A percentile compares a stretch with the other conserved stretches of the same genome.
Evolutionary conservation across 1,139 yeast genomes (phyloP).

Genomic region (Taiozyma sp.): DNA sequence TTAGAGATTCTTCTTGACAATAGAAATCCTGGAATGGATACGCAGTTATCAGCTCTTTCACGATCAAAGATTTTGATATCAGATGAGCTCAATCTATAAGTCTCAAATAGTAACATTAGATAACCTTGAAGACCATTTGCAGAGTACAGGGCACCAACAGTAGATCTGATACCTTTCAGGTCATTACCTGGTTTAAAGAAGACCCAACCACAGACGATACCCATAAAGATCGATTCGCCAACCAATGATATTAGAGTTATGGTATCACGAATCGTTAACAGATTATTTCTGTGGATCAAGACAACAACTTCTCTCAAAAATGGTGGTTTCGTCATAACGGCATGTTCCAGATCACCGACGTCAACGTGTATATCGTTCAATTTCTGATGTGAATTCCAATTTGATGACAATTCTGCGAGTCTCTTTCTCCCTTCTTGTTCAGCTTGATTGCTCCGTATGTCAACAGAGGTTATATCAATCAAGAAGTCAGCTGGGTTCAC

Average conservation of each 20-base stretch:
- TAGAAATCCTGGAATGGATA: constrained; percentile 56
- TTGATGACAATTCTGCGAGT: constrained; percentile 38
- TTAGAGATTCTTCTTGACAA: constrained; percentile 22
- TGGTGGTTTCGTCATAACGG: constrained; percentile 25
- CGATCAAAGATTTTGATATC: constrained; percentile 70
- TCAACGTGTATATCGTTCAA: constrained; percentile 1
- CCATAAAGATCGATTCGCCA: constrained; percentile 32
- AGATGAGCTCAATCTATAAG: constrained; percentile 61
- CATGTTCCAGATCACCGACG: neutral
- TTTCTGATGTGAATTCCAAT: constrained; percentile 39
- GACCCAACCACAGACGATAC: constrained; percentile 69
- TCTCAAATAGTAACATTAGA: constrained; percentile 63
- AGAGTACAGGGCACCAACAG: constrained; percentile 58
- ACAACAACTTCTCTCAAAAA: constrained; percentile 48
- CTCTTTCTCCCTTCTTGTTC: constrained; percentile 41
- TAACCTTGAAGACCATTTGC: constrained; percentile 65
- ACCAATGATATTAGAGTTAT: constrained; percentile 10
- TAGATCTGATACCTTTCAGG: constrained; percentile 61
- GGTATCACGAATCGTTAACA: constrained; percentile 53
- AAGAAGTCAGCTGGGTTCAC: constrained; percentile 60
- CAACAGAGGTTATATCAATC: constrained; percentile 68
- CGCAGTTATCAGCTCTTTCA: constrained; percentile 66
- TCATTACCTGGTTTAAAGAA: constrained; percentile 59
- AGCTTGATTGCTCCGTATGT: constrained; percentile 37
- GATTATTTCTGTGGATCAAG: constrained; percentile 49